Evolutionary conservation across 176 grass and related monocot genomes (phyloP).

Genomic region (Hordeum vulgare): MorexV3_pseudomolecules_assembly NC_058523.1:517946691-517947190

Average conservation of each 20-base stretch:
- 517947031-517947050: neutral
- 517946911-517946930: neutral
- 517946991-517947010: conserved; percentile 49
- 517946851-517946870: conserved; percentile 30
- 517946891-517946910: neutral
- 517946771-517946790: conserved; percentile 44
- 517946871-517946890: neutral
- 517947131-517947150: conserved; percentile 32
- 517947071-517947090: neutral
- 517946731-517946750: neutral
- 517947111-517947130: conserved; percentile 33
- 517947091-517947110: conserved; percentile 40
- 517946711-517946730: conserved; percentile 8
- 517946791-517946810: conserved; percentile 60
- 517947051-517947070: conserved; percentile 32
- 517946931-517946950: conserved; percentile 42
- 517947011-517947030: neutral
- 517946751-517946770: neutral
- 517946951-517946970: conserved; percentile 44
- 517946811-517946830: conserved; percentile 50
- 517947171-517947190: neutral
- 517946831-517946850: conserved; percentile 75
- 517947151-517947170: conserved; percentile 23
- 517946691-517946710: too few species aligned
- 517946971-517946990: conserved; percentile 45